These are phyloP conservation scores for Naegleria gruberi DNA, from an alignment of 208 protist genomes.

Conservation along the genomic window DNA sequence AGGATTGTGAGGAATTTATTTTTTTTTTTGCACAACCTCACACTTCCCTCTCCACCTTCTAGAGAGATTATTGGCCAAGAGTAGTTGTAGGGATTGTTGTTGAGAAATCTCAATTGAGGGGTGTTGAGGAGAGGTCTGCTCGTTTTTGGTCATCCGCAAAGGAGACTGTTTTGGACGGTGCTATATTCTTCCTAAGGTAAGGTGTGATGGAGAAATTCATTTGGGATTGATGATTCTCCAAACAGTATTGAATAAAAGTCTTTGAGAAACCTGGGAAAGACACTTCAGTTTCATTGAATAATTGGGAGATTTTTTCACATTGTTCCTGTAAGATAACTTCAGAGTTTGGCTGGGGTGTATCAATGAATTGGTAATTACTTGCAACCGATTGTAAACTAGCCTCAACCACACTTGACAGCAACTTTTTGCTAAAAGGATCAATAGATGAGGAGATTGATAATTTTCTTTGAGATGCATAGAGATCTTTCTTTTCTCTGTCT, in stretches of 20 bases:
- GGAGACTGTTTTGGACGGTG: not conserved
- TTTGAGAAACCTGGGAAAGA: not conserved
- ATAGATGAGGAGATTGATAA: too few species aligned
- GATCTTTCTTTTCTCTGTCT: not conserved
- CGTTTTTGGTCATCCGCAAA: not conserved
- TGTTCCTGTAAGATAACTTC: not conserved
- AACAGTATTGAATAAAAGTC: not conserved
- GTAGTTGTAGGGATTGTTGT: not conserved
- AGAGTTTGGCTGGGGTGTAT: too few species aligned
- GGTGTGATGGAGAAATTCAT: not conserved
- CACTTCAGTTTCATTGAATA: not conserved
- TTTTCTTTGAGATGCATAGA: not conserved
- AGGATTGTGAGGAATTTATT: too few species aligned
- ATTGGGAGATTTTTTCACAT: not conserved
- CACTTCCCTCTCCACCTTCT: not conserved
- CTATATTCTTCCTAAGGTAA: not conserved
- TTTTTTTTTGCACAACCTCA: too few species aligned
- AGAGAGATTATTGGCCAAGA: not conserved
- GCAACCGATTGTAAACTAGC: not conserved
- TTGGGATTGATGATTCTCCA: not conserved
- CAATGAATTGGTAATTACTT: not conserved
- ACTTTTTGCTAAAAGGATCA: not conserved
- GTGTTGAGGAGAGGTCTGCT: too few species aligned
- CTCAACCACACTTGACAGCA: not conserved
- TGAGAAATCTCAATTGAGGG: not conserved